Percentiles rank a stretch among this genome's conserved stretches.
Conservation (phyloP, 805 yeast genomes). For the Candida arabinofermentans region DNA sequence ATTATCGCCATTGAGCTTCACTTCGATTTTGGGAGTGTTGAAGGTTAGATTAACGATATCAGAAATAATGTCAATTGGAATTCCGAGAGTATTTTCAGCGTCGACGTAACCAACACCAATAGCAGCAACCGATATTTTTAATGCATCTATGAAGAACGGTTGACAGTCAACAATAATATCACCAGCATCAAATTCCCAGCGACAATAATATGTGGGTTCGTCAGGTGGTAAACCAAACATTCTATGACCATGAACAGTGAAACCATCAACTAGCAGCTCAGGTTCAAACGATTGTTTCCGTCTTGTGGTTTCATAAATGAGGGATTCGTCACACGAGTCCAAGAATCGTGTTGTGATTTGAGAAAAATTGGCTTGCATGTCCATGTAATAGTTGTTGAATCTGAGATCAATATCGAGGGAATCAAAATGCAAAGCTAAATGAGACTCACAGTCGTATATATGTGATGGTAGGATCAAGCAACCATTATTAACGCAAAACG, state of each 20-base stretch:
- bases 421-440: slow-evolving; percentile 59
- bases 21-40: slow-evolving; percentile 42
- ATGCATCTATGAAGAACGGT: slow-evolving; percentile 40
- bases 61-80: slow-evolving; percentile 50
- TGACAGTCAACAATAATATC: slow-evolving; percentile 49
- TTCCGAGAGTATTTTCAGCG: slow-evolving; percentile 66
- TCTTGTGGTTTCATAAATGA: slow-evolving; percentile 25
- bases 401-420: slow-evolving; percentile 75
- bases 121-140: slow-evolving; percentile 40
- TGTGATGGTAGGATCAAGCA: slow-evolving; percentile 69
- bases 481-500: slow-evolving; percentile 68
- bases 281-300: slow-evolving; percentile 25
- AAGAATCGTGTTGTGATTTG: slow-evolving; percentile 43
- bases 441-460: slow-evolving; percentile 57
- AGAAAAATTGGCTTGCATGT: slow-evolving; percentile 69
- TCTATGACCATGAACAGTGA: slow-evolving; percentile 78
- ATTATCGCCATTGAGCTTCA: slow-evolving; percentile 38
- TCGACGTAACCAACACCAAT: slow-evolving; percentile 66
- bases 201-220: slow-evolving; percentile 83
- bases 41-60: slow-evolving; percentile 70
- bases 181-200: slow-evolving; percentile 83
- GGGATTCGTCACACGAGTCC: slow-evolving; percentile 22
- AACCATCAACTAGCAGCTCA: slow-evolving; percentile 53
- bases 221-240: slow-evolving; percentile 90
- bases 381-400: slow-evolving; percentile 91